These are phyloP conservation scores for Russula ochroleuca DNA, from an alignment of 768 basidiomycete genomes.

Conservation along the genomic window DNA sequence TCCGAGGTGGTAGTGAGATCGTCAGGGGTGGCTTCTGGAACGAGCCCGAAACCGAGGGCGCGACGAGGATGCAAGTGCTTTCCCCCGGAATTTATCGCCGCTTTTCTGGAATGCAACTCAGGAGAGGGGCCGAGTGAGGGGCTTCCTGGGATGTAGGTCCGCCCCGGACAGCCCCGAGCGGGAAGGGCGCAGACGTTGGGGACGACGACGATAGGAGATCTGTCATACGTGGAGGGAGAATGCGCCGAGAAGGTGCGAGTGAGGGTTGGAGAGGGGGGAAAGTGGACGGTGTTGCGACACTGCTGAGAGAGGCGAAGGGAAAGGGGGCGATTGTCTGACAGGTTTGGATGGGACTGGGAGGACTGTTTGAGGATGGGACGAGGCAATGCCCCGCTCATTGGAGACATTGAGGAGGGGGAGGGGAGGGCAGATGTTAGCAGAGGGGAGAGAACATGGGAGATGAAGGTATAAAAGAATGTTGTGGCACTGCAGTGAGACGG, in stretches of 20 bases:
- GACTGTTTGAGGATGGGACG: slow-evolving; percentile 29
- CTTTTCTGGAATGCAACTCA: slow-evolving; percentile 24
- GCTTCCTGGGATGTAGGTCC: slow-evolving; percentile 56
- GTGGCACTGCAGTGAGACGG: neutral
- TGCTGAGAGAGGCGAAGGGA: slow-evolving; percentile 7
- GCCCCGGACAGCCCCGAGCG: slow-evolving; percentile 70
- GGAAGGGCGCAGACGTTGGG: slow-evolving; percentile 74
- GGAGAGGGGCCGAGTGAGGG: slow-evolving; percentile 22
- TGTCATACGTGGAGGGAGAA: slow-evolving; percentile 58
- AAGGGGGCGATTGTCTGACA: neutral
- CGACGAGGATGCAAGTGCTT: slow-evolving; percentile 46
- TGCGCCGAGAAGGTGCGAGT: slow-evolving; percentile 42
- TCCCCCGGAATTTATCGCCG: slow-evolving; percentile 31
- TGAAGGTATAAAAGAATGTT: slow-evolving; percentile 12
- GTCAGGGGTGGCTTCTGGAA: slow-evolving; percentile 17
- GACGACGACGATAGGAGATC: slow-evolving; percentile 69
- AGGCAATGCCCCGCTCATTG: slow-evolving; percentile 13
- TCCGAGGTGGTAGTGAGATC: neutral
- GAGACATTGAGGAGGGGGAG: neutral
- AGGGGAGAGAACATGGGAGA: slow-evolving; percentile 16
- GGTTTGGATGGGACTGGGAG: slow-evolving; percentile 7
- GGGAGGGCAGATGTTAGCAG: slow-evolving; percentile 5
- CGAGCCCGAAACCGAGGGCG: slow-evolving; percentile 31
- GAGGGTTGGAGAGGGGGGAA: slow-evolving; percentile 40
- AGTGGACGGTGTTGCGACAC: slow-evolving; percentile 40